phyloP scores from a whole-genome alignment of 768 basidiomycete genomes.

The Gymnopilus dilepis region DNA sequence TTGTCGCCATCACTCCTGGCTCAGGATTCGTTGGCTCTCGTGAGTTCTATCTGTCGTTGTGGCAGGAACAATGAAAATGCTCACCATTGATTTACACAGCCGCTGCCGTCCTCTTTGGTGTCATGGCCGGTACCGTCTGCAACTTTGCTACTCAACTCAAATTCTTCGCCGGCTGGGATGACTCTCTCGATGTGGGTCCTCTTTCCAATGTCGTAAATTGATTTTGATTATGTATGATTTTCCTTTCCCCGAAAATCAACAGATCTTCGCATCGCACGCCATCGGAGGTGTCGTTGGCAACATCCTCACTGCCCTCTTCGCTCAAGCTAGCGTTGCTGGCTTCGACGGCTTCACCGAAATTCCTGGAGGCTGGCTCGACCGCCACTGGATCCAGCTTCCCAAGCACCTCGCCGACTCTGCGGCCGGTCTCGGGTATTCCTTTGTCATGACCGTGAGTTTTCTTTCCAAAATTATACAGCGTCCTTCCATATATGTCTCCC shows the following conservation, averaged over 20 bases:
- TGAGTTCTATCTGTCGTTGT: slow-evolving; percentile 37
- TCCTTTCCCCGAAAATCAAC: not conserved
- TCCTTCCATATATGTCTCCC: not conserved
- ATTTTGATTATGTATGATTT: slow-evolving; percentile 8
- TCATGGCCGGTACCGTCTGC: slow-evolving; percentile 83
- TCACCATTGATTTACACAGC: slow-evolving; percentile 41
- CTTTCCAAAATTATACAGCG: not conserved
- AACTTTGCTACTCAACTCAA: slow-evolving; percentile 97
- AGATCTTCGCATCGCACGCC: slow-evolving; percentile 91
- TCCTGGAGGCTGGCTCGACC: slow-evolving; percentile 88
- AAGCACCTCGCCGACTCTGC: slow-evolving; percentile 82
- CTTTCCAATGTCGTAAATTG: not conserved
- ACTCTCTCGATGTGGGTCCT: slow-evolving; percentile 73
- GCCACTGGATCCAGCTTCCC: slow-evolving; percentile 81
- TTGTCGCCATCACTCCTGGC: slow-evolving; percentile 88
- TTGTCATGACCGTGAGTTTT: slow-evolving; percentile 71
- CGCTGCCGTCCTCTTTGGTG: slow-evolving; percentile 85
- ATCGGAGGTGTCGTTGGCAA: slow-evolving; percentile 84
- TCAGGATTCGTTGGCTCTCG: slow-evolving; percentile 83
- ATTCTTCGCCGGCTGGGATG: slow-evolving; percentile 77
- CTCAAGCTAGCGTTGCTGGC: slow-evolving; percentile 76
- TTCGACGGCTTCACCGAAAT: slow-evolving; percentile 78
- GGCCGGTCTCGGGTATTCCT: slow-evolving; percentile 71
- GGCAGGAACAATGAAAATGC: not conserved
- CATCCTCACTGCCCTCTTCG: slow-evolving; percentile 87